Percentiles rank a stretch among this genome's conserved stretches.
These are phyloP conservation scores for Lonicera japonica DNA, from an alignment of 129 eudicot species.

Conservation along the genomic window DNA sequence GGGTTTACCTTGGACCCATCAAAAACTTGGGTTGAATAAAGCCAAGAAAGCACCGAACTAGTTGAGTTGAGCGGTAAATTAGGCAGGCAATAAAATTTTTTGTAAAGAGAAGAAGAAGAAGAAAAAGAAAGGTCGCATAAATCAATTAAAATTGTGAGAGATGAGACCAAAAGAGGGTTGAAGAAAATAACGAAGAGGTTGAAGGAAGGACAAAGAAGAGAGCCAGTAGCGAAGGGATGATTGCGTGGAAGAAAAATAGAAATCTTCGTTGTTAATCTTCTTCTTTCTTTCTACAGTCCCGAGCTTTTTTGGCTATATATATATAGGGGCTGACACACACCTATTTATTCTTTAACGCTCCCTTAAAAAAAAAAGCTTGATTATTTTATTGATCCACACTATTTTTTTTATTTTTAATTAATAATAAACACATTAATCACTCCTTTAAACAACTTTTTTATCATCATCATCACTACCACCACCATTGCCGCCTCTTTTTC, in stretches of 20 bases:
- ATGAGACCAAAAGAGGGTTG: slow-evolving; percentile 2
- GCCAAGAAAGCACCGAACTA: background rate
- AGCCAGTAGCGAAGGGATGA: slow-evolving; percentile 2
- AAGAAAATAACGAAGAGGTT: background rate
- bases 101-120: background rate
- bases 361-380: no score
- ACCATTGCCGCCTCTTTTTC: no score
- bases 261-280: background rate
- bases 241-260: slow-evolving; percentile 22
- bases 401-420: no score
- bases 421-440: no score
- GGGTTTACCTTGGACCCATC: slow-evolving; percentile 27
- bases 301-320: no score
- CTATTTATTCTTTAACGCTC: no score
- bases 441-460: no score
- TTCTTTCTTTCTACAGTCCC: background rate
- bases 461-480: no score
- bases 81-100: no score
- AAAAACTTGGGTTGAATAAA: background rate
- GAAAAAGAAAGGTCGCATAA: background rate
- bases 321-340: no score
- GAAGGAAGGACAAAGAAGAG: background rate
- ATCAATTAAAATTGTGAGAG: slow-evolving; percentile 6
- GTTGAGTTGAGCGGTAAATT: background rate
- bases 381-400: no score